A percentile compares a stretch with the other conserved stretches of the same genome.
phyloP scores from a whole-genome alignment of 352 stramenopile genomes.

The Hyaloperonospora brassicae region DNA sequence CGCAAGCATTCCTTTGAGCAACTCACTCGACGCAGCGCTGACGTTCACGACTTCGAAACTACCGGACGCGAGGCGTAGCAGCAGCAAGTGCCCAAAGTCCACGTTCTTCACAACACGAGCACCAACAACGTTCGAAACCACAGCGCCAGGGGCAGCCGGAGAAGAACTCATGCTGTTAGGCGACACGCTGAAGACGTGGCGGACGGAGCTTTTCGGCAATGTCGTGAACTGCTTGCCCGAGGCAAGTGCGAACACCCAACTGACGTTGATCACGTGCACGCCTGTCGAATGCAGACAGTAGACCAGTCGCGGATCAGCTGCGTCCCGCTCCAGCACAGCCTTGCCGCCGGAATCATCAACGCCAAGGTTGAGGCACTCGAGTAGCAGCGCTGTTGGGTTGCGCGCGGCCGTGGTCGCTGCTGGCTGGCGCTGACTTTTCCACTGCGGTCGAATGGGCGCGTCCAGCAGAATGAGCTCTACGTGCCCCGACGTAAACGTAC shows the following conservation, averaged over 20 bases:
- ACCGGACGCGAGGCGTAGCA: conserved; percentile 62
- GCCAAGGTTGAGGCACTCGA: conserved; percentile 68
- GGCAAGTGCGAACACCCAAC: conserved; percentile 55
- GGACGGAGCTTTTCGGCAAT: conserved; percentile 59
- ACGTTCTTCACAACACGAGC: conserved; percentile 67
- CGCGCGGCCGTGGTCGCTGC: conserved; percentile 8
- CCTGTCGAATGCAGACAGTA: conserved; percentile 75
- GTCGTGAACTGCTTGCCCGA: conserved; percentile 50
- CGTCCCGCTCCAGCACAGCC: conserved; percentile 42
- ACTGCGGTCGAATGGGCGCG: conserved; percentile 47
- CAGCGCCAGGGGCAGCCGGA: conserved; percentile 1
- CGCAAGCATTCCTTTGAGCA: conserved; percentile 54
- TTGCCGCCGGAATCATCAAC: conserved; percentile 67
- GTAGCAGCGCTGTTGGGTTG: conserved; percentile 43
- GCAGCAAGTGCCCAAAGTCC: conserved; percentile 62
- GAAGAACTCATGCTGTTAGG: conserved; percentile 19
- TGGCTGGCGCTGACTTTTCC: conserved; percentile 35
- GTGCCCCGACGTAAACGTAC: conserved; percentile 65
- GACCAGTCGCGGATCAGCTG: conserved; percentile 44
- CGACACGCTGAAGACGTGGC: conserved; percentile 72
- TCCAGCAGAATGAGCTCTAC: conserved; percentile 70
- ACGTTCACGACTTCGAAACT: conserved; percentile 77
- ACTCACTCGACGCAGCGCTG: conserved; percentile 57
- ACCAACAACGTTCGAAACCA: conserved; percentile 50
- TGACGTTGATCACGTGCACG: conserved; percentile 69